Base-by-base conservation (phyloP, 768 basidiomycete species). In the Rhizopogon vulgaris region DNA sequence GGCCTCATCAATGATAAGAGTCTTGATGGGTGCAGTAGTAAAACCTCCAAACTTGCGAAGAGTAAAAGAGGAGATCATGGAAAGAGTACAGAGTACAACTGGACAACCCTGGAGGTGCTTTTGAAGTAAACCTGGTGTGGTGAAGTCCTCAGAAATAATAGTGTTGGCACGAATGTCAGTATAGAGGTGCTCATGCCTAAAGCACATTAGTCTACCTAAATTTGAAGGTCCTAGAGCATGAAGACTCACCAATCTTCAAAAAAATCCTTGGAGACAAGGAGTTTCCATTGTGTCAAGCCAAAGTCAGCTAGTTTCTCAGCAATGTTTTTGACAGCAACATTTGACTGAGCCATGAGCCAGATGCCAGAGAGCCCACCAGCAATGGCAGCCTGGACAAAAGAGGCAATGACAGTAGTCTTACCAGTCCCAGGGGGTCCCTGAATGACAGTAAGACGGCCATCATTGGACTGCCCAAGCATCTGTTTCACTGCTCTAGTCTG, bases 271-370 rank as follows among this genome's bases (percentile, higher is more conserved):
- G 90, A 85, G n/a, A 91, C 84, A 3, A 92, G 63, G 2, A 93
- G 71, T 54, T 72, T 82, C 78, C 82, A 93, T 8, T 77, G 57
- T 3, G 57, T 40, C 53, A 88, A 79, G 0, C 69, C 74, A 60
- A 78, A 70, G 7, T 74, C 66, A n/a, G 72, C 66, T 15, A 93
- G 69, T 69, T 90, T 89, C 60, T 88, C 85, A 48, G 87, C 90
- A 69, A 93, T 91, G 58, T 93, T 92, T 66, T 90, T 91, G 18
- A 92, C 90, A 42, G 88, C 90, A 45, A 92, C 81, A 72, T 93
- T 93, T 15, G 85, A 87, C 61, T 93, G 87, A 32, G 90, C 87
- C 61, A 90, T 72, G 5, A 93, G 78, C 86, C 88, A 93, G 11
- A 90, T 81, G 0, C 85, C 82, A 55, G 63, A 57, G 17, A 66